These are phyloP conservation scores for Drechslerella coelobrocha DNA, from an alignment of 2,329 filamentous ascomycete genomes.

Conservation along the genomic window DNA sequence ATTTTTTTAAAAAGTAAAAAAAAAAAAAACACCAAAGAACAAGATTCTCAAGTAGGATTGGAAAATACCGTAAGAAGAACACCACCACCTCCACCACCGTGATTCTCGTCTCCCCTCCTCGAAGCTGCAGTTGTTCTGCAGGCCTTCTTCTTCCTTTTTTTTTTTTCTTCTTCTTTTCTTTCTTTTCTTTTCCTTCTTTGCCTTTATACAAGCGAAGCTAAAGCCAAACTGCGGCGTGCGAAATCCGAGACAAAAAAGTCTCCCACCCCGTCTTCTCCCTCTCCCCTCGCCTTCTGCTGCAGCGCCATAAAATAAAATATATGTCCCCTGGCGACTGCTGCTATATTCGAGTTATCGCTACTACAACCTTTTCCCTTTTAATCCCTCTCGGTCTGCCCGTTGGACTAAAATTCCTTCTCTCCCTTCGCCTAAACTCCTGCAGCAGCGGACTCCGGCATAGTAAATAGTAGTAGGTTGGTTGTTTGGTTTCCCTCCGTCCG, in stretches of 20 bases:
- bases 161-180: background rate
- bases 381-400: constrained; percentile 7
- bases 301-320: constrained; percentile 6
- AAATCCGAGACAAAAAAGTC: background rate
- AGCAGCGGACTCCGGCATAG: background rate
- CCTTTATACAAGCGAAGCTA: background rate
- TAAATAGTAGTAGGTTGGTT: constrained; percentile 6
- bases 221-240: constrained; percentile 5
- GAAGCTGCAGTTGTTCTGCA: background rate
- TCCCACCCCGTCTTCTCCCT: background rate
- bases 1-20: background rate
- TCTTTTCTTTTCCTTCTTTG: background rate
- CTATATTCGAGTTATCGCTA: no score
- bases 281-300: background rate
- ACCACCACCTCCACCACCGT: background rate
- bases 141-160: background rate
- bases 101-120: constrained; percentile 1
- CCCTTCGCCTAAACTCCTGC: background rate
- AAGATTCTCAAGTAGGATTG: background rate
- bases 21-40: background rate
- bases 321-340: background rate
- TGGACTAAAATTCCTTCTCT: background rate
- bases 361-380: constrained; percentile 6
- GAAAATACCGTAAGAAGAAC: constrained; percentile 5
- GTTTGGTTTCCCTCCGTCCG: constrained; percentile 35